Evolutionary conservation across 106 monocot genomes (phyloP), one percentile per base, ranked within the genome.

Genomic region (Platanthera guangdongensis): DNA sequence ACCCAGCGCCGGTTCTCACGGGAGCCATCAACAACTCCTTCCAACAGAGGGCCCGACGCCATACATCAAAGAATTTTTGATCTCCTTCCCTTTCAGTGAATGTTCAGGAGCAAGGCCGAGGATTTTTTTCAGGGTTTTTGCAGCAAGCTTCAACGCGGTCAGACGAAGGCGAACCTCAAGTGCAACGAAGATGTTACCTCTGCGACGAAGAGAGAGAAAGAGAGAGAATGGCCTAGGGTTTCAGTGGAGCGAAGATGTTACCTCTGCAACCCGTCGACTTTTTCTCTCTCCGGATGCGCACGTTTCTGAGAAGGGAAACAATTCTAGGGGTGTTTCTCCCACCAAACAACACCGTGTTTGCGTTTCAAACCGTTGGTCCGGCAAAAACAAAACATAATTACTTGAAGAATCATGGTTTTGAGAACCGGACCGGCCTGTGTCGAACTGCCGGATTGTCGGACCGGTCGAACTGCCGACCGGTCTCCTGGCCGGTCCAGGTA

Each of bases 1-100:
- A 67, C 45, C 85, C 85, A 83, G 19, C 87, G 72, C 52, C 78
- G 82, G 80, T 79, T 89, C 77, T 89, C 82, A 51, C 74, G 72
- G 21, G 72, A 72, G 18, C 21, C 72, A 51, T 72, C 72, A 50
- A 50, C 16, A 21, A n/a, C 72, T 12, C 72, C 72, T 4, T 72
- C 21, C 72, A 72, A 49, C 70, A 70, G 70, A 47, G 70, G 47
- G 9, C 51, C 51, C 19, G 72, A 72, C 72, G 72, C 72, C 72
- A 72, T 72, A 72, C 72, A 70, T 70, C 47, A 70, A 70, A 70
- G 30, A 47, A 47, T 47, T 32, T 32, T 2, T 16, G 47, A n/a
- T 47, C n/a, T 67, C 32, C 70, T 47, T 70, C 9, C 70, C 70
- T 16, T n/a, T 47, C 70, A 68, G 8, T 70, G 30, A 25, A 70